phyloP scores from a whole-genome alignment of 345 rosid species.

The Rhodamnia argentea region DNA sequence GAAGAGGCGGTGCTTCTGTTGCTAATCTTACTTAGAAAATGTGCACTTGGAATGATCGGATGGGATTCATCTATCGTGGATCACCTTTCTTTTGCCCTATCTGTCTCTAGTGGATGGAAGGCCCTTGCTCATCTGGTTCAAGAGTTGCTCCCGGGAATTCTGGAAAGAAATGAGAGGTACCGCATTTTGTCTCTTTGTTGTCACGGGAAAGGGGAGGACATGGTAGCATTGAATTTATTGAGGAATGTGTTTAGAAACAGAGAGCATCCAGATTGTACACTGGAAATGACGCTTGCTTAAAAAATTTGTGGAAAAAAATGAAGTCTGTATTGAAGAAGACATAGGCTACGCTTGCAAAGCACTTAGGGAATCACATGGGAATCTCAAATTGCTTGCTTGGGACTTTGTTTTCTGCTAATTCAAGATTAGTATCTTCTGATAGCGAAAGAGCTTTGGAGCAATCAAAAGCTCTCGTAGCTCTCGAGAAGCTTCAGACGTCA shows the following conservation, averaged over 20 bases:
- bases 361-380: constrained; percentile 12
- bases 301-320: neutral
- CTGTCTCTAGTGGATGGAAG: constrained; percentile 2
- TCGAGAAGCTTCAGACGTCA: constrained; percentile 1
- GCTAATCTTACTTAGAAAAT: constrained; percentile 18
- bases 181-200: constrained; percentile 29
- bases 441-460: constrained; percentile 23
- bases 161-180: no score
- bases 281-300: constrained; percentile 5
- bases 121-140: no score
- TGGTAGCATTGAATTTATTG: constrained; percentile 49
- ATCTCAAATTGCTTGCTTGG: constrained; percentile 39
- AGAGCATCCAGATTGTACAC: constrained; percentile 28
- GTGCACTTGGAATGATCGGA: constrained; percentile 18
- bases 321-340: neutral
- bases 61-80: constrained; percentile 67
- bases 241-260: constrained; percentile 33
- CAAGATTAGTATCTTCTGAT: constrained; percentile 28
- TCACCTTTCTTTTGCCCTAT: constrained; percentile 59
- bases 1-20: constrained; percentile 5
- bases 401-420: constrained; percentile 29
- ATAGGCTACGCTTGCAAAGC: constrained; percentile 27
- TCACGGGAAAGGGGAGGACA: constrained; percentile 41
- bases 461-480: constrained; percentile 38
- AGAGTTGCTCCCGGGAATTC: no score